A percentile compares a stretch with the other conserved stretches of the same genome.
Evolutionary conservation across 2,329 filamentous ascomycete species (phyloP).

Genomic region (Pseudovirgaria hyperparasitica): DNA sequence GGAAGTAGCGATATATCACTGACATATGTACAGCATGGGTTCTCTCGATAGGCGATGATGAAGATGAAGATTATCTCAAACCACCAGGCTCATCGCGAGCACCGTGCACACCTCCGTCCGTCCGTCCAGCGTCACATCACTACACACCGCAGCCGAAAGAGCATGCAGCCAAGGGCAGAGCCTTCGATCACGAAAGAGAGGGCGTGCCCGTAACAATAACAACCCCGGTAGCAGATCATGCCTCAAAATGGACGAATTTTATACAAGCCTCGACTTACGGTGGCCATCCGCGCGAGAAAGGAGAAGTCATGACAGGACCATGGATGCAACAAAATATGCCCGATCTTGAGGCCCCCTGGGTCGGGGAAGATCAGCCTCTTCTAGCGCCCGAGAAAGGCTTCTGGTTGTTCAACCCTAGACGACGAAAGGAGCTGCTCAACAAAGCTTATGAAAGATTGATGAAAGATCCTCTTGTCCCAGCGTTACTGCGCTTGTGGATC

Average conservation of each 20-base stretch:
- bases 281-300: slow-evolving; percentile 15
- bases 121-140: slow-evolving; percentile 23
- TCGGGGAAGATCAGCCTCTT: slow-evolving; percentile 38
- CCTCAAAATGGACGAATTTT: slow-evolving; percentile 27
- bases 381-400: slow-evolving; percentile 35
- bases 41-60: slow-evolving; percentile 23
- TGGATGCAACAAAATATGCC: slow-evolving; percentile 39
- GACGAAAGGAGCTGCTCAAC: slow-evolving; percentile 41
- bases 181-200: slow-evolving; percentile 26
- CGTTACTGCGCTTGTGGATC: slow-evolving; percentile 70
- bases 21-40: slow-evolving; percentile 18
- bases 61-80: slow-evolving; percentile 8
- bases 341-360: slow-evolving; percentile 37
- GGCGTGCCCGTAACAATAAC: slow-evolving; percentile 23
- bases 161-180: slow-evolving; percentile 22
- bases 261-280: slow-evolving; percentile 17
- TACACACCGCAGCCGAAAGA: slow-evolving; percentile 25
- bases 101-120: slow-evolving; percentile 20
- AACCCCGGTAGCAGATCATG: slow-evolving; percentile 19
- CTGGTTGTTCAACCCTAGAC: slow-evolving; percentile 33
- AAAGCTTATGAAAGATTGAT: slow-evolving; percentile 45
- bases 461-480: slow-evolving; percentile 71
- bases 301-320: slow-evolving; percentile 25
- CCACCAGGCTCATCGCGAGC: slow-evolving; percentile 18
- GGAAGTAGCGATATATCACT: slow-evolving; percentile 1